Evolutionary conservation across 1,284 basidiomycete genomes (phyloP).

Genomic region (Amylostereum chailletii): DNA sequence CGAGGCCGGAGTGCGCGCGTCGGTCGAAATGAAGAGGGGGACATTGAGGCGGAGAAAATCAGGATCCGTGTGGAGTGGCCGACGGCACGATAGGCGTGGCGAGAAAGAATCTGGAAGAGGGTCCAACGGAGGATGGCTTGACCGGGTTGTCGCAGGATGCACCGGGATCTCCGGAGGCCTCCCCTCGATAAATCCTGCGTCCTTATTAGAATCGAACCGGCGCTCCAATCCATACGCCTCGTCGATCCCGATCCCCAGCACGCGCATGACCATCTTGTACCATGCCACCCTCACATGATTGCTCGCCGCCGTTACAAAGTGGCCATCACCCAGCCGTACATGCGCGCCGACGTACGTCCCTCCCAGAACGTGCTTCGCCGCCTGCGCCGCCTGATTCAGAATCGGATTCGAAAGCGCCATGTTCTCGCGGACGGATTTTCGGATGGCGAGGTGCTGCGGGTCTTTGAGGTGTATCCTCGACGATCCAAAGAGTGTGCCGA

Average conservation of each 20-base stretch:
- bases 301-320: slow-evolving; percentile 37
- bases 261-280: slow-evolving; percentile 44
- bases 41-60: slow-evolving; percentile 39
- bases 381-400: slow-evolving; percentile 31
- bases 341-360: slow-evolving; percentile 53
- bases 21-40: slow-evolving; percentile 68
- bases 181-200: neutral
- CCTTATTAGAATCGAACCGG: slow-evolving; percentile 12
- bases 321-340: slow-evolving; percentile 57
- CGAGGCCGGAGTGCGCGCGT: slow-evolving; percentile 36
- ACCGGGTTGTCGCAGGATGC: slow-evolving; percentile 11
- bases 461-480: slow-evolving; percentile 47
- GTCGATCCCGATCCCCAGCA: slow-evolving; percentile 29
- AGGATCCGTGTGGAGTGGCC: slow-evolving; percentile 21
- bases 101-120: slow-evolving; percentile 14
- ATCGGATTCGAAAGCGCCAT: slow-evolving; percentile 46
- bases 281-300: slow-evolving; percentile 40
- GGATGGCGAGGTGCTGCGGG: slow-evolving; percentile 28
- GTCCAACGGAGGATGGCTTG: slow-evolving; percentile 15
- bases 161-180: slow-evolving; percentile 13
- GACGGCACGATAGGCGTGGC: slow-evolving; percentile 25
- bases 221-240: slow-evolving; percentile 33
- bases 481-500: slow-evolving; percentile 65
- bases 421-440: slow-evolving; percentile 34
- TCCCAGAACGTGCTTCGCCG: slow-evolving; percentile 37